Conservation (phyloP, 345 rosid species). For the Turnera subulata region DNA sequence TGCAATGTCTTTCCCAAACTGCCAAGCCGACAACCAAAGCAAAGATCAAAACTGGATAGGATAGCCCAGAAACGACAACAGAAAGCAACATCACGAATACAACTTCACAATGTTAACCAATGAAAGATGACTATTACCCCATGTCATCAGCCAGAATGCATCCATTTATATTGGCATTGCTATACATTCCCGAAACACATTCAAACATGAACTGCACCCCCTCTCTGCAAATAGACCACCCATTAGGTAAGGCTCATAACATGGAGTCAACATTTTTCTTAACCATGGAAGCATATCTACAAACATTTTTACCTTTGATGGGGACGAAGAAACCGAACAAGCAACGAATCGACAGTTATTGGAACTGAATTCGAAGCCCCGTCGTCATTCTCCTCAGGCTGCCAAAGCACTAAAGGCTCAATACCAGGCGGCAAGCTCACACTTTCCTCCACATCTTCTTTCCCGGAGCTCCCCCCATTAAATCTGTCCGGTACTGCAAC, state of each 20-base stretch:
- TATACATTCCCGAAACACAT: constrained; percentile 73
- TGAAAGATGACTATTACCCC: constrained; percentile 62
- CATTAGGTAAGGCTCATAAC: not conserved
- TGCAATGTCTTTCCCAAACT: constrained; percentile 98
- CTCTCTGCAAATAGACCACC: constrained; percentile 56
- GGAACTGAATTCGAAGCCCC: constrained; percentile 29
- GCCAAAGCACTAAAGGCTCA: constrained; percentile 86
- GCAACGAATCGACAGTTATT: constrained; percentile 80
- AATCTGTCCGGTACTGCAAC: constrained; percentile 40
- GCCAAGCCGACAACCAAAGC: constrained; percentile 31
- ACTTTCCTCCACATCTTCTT: constrained; percentile 49
- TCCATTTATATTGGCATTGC: constrained; percentile 56
- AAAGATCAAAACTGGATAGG: constrained; percentile 3
- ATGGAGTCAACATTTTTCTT: not conserved
- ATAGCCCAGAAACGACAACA: not conserved
- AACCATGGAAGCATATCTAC: not conserved
- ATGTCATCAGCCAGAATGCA: constrained; percentile 99
- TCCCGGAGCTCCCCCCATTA: constrained; percentile 22
- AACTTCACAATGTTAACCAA: not conserved
- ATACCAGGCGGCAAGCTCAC: constrained; percentile 70
- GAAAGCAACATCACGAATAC: constrained; percentile 2
- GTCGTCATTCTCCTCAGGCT: constrained; percentile 53
- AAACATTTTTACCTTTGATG: constrained; percentile 74
- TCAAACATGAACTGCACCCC: constrained; percentile 99
- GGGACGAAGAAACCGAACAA: constrained; percentile 87